These are phyloP conservation scores for Tylopilus felleus DNA, from an alignment of 768 basidiomycete species.

Conservation along the genomic window DNA sequence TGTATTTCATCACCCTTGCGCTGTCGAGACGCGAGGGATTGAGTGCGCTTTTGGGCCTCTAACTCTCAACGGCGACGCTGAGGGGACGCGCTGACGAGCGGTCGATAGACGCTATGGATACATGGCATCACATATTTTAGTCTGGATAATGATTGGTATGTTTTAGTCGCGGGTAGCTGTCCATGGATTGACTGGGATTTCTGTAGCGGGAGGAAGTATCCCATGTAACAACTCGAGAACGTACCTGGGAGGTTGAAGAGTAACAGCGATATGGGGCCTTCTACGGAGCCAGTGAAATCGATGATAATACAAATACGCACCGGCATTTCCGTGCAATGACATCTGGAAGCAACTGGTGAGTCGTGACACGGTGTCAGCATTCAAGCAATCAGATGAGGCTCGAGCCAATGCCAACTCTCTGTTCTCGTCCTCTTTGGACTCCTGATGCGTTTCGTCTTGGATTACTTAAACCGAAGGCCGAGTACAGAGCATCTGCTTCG, in stretches of 20 bases:
- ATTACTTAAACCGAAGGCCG: too few relatives aligned
- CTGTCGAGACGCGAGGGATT: not conserved
- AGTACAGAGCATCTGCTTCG: too few relatives aligned
- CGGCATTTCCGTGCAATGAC: not conserved
- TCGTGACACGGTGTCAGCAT: not conserved
- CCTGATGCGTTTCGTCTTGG: too few relatives aligned
- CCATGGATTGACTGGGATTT: not conserved
- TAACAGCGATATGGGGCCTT: not conserved
- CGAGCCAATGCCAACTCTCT: too few relatives aligned
- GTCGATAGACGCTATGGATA: not conserved
- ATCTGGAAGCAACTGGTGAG: not conserved
- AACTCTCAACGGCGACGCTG: not conserved
- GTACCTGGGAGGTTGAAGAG: not conserved
- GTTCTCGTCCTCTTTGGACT: too few relatives aligned
- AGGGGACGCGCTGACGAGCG: not conserved
- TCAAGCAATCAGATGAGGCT: not conserved
- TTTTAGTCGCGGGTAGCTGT: not conserved
- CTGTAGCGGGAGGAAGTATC: not conserved
- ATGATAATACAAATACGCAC: not conserved
- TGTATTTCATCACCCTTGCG: not conserved
- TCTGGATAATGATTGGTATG: not conserved
- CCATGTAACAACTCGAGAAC: not conserved
- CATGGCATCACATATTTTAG: not conserved
- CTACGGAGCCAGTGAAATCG: not conserved
- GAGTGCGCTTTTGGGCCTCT: not conserved